Conservation (phyloP, 148 eudicot genomes). For the Rhododendron kiyosumense region DNA sequence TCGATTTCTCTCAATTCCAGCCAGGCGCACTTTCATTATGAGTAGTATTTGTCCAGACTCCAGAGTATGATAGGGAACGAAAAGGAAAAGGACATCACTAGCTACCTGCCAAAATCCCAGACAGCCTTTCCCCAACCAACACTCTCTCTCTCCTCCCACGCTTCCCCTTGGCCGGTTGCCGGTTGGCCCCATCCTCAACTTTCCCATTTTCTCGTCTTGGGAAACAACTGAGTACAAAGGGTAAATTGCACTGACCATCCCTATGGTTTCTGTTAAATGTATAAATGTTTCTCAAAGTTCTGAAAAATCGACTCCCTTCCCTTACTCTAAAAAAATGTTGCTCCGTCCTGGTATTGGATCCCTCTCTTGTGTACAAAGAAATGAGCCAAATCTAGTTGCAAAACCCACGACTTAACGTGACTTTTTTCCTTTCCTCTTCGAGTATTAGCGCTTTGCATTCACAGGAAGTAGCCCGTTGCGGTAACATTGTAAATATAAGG, state of each 20-base stretch:
- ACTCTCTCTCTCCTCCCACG: neutral
- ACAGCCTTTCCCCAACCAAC: neutral
- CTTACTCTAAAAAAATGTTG: neutral
- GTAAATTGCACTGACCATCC: neutral
- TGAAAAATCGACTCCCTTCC: neutral
- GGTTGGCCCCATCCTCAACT: neutral
- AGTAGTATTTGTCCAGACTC: no score
- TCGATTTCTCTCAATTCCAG: neutral
- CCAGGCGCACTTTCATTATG: neutral
- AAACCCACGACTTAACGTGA: no score
- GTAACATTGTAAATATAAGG: no score
- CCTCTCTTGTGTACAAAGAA: no score
- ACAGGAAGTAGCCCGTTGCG: no score
- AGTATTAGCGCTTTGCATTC: no score
- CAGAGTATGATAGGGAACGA: neutral
- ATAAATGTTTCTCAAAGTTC: neutral
- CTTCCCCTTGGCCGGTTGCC: neutral
- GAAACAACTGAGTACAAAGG: neutral
- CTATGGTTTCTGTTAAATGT: neutral
- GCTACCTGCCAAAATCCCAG: constrained; percentile 13
- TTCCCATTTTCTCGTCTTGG: neutral
- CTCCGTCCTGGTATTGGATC: neutral
- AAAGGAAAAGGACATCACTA: constrained; percentile 7
- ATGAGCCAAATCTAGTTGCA: no score
- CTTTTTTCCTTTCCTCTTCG: no score